Conservation (phyloP, 345 rosid genomes). For the Acer negundo region DNA sequence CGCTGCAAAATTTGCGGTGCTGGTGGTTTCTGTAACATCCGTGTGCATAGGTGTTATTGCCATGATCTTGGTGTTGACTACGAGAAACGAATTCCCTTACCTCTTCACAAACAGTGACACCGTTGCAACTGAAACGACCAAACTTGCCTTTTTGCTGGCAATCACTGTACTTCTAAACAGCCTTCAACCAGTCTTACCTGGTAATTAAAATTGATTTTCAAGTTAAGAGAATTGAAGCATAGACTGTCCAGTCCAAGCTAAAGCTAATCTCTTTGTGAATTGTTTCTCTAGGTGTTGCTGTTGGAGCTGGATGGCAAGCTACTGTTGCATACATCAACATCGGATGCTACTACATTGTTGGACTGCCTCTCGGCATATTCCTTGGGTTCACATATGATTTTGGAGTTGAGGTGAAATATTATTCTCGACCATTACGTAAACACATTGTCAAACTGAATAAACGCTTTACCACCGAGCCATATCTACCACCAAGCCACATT, state of each 20-base stretch:
- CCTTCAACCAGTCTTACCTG: constrained; percentile 87
- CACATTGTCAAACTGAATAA: neutral
- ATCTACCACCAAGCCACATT: no score
- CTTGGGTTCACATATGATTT: constrained; percentile 73
- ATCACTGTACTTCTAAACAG: constrained; percentile 80
- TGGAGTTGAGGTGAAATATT: constrained; percentile 56
- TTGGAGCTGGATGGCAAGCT: constrained; percentile 98
- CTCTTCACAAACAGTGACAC: constrained; percentile 74
- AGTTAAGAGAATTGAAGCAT: neutral
- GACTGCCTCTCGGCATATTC: constrained; percentile 82
- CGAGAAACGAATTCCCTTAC: constrained; percentile 71
- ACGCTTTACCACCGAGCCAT: no score
- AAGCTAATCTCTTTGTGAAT: neutral
- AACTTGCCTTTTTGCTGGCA: constrained; percentile 62
- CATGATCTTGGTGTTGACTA: constrained; percentile 60
- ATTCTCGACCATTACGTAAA: neutral
- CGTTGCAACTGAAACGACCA: constrained; percentile 79
- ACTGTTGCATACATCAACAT: constrained; percentile 83
- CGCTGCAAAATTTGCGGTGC: constrained; percentile 64
- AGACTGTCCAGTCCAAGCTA: neutral
- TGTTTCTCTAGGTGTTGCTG: constrained; percentile 68
- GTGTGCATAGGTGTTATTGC: constrained; percentile 57
- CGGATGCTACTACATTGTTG: constrained; percentile 78
- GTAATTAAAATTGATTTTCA: constrained; percentile 34
- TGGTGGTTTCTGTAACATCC: constrained; percentile 77